Evolutionary conservation across 257 asterid species (phyloP).

Genomic region (Galeopsis tetrahit): DNA sequence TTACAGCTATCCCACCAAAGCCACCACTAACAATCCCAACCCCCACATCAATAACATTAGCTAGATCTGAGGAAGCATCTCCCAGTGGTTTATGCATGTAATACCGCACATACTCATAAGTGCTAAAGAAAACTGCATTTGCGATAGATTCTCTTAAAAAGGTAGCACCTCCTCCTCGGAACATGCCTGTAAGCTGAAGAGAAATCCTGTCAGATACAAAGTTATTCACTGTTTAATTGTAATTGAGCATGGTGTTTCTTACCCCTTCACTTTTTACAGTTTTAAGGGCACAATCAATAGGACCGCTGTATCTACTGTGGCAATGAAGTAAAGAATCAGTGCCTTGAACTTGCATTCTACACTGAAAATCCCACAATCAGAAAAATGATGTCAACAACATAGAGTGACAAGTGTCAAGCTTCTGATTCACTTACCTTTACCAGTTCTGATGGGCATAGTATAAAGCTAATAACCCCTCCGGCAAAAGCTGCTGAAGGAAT

Average conservation of each 20-base stretch:
- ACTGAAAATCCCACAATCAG: slow-evolving; percentile 75
- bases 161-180: slow-evolving; percentile 82
- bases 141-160: slow-evolving; percentile 82
- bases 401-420: slow-evolving; percentile 24
- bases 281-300: slow-evolving; percentile 83
- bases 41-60: slow-evolving; percentile 71
- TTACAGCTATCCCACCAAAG: slow-evolving; percentile 79
- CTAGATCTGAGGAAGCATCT: slow-evolving; percentile 55
- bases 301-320: slow-evolving; percentile 63
- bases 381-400: slow-evolving; percentile 34
- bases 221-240: slow-evolving; percentile 22
- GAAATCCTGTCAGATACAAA: slow-evolving; percentile 46
- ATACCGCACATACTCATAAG: slow-evolving; percentile 80
- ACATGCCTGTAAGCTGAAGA: slow-evolving; percentile 78
- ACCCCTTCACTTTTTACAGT: slow-evolving; percentile 85
- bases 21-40: slow-evolving; percentile 90
- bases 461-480: slow-evolving; percentile 81
- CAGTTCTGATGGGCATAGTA: slow-evolving; percentile 88
- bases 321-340: slow-evolving; percentile 56
- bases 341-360: slow-evolving; percentile 99
- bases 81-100: slow-evolving; percentile 65
- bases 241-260: slow-evolving; percentile 42
- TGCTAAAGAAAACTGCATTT: slow-evolving; percentile 82
- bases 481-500: slow-evolving; percentile 81
- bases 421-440: slow-evolving; percentile 65